Evolutionary conservation across 2,329 filamentous ascomycete genomes (phyloP).

Genomic region (Arthrobotrys megalospora): DNA sequence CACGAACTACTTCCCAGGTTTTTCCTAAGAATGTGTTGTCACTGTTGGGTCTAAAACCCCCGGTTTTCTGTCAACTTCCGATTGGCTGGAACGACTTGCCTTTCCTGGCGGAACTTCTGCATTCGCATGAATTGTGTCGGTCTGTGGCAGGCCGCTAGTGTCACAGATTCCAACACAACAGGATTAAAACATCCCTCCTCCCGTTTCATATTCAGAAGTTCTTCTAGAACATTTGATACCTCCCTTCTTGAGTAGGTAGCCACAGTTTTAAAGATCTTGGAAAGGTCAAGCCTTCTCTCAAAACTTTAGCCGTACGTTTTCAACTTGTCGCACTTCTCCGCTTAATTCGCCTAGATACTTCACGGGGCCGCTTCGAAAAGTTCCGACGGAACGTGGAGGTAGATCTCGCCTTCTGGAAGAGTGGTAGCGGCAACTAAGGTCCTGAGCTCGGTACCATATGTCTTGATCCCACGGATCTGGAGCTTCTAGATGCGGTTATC

Average conservation of each 20-base stretch:
- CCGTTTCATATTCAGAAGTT: not conserved
- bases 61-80: not conserved
- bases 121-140: slow-evolving; percentile 21
- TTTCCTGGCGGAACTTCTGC: not conserved
- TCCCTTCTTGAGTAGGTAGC: not conserved
- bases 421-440: not conserved
- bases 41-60: not conserved
- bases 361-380: not conserved
- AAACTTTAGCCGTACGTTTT: not conserved
- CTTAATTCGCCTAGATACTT: not conserved
- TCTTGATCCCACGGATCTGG: not conserved
- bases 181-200: not conserved
- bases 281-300: not conserved
- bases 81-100: not conserved
- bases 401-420: slow-evolving; percentile 10
- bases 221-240: not conserved
- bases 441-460: not conserved
- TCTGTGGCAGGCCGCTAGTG: slow-evolving; percentile 24
- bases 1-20: no score
- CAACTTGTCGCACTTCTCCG: not conserved
- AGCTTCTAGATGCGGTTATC: slow-evolving; percentile 5
- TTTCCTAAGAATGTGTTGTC: not conserved
- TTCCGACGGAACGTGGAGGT: not conserved
- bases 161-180: slow-evolving; percentile 10
- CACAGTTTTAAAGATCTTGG: not conserved